Base-by-base conservation (phyloP, 2,329 filamentous ascomycete species). In the Aspergillus fischeri region DNA sequence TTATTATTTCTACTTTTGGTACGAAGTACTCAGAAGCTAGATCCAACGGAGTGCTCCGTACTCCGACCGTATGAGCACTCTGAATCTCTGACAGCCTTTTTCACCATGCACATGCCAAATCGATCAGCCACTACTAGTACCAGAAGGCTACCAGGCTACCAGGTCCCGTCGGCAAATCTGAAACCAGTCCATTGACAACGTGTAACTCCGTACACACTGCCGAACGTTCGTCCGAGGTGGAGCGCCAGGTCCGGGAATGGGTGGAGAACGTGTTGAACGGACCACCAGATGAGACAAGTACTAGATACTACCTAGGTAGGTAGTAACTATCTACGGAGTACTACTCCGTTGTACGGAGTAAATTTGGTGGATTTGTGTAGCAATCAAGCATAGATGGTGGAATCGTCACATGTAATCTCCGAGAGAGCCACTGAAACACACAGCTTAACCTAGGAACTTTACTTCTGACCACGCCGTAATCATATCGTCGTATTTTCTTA, bases 161-260 rank as follows among this genome's bases (percentile, higher is more conserved):
- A 53, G 28, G 14, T 53, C 25, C 28, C 41, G 45, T 60, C 63
- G 65, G 65, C 60, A 65, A 61, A 60, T 66, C 60, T 67, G 62
- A 68, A 65, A 65, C 64, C 38, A 55, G 47, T 41, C 48, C 53
- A 54, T 57, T 54, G 50, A 35, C 24, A 53, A 32, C 29, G 29
- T 32, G 60, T 10, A 29, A 29, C 28, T 29, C 10, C 10, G 1
- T 51, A 58, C 59, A 45, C 59, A 59, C 59, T 63, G 54, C 63
- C 61, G 60, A 66, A 58, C 51, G 56, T 60, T 60, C 55, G 49
- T 60, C 58, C 60, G 58, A 51, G 27, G 61, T 54, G 61, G 56
- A 57, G 51, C 58, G 50, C 58, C 62, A 62, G n/a, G 4, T 10
- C 24, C 14, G 14, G 29, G 14, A 17, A 3, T 38, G 32, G 32